Conservation (phyloP, 306 rosid genomes). For the Prunus mira region DNA sequence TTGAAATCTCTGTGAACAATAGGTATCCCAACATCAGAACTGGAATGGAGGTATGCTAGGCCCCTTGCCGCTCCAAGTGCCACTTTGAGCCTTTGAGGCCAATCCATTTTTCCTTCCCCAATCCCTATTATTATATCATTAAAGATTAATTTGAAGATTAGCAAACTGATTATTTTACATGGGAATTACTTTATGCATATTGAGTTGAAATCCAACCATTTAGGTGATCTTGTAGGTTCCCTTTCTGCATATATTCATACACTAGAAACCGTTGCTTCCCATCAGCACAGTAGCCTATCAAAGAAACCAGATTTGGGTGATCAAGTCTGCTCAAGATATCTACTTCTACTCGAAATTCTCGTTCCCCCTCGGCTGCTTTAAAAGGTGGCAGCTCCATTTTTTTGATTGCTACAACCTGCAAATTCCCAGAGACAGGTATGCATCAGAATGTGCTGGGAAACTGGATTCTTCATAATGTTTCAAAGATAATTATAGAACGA, state of each 20-base stretch:
- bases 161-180: neutral
- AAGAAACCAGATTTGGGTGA: constrained; percentile 86
- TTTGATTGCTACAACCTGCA: constrained; percentile 85
- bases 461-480: neutral
- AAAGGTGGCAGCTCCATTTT: constrained; percentile 86
- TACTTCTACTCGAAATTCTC: constrained; percentile 87
- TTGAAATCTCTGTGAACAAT: constrained; percentile 92
- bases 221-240: constrained; percentile 90
- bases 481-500: neutral
- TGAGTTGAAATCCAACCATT: constrained; percentile 50
- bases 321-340: constrained; percentile 92
- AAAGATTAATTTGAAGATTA: constrained; percentile 21
- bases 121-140: constrained; percentile 37
- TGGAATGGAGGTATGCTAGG: constrained; percentile 81
- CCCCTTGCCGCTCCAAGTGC: constrained; percentile 96
- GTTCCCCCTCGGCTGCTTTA: constrained; percentile 85
- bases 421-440: constrained; percentile 1
- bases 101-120: constrained; percentile 67
- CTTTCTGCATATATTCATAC: constrained; percentile 80
- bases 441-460: constrained; percentile 24
- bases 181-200: neutral
- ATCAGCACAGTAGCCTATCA: constrained; percentile 95
- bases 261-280: constrained; percentile 92
- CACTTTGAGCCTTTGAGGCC: constrained; percentile 75
- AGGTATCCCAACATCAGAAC: constrained; percentile 70